Evolutionary conservation across 371 early-diverging fungal genomes (phyloP).

Genomic region (Rhizomucor pusillus): DNA sequence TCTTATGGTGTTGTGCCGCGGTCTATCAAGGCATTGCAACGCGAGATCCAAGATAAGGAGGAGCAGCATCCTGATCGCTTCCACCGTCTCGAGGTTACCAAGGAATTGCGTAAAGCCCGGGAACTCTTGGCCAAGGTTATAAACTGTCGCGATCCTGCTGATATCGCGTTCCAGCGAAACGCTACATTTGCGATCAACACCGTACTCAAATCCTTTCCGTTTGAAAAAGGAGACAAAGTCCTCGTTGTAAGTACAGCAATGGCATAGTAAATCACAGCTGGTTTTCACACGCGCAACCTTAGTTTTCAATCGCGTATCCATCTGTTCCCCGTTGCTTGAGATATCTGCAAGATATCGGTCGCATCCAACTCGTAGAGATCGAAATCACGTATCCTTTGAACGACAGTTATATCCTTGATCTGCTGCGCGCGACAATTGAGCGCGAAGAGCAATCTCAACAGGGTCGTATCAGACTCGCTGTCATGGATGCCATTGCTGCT

Average conservation of each 20-base stretch:
- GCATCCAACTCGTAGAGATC: constrained; percentile 26
- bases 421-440: constrained; percentile 20
- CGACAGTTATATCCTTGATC: constrained; percentile 28
- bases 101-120: constrained; percentile 7
- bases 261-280: background rate
- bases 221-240: constrained; percentile 39
- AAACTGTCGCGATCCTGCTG: constrained; percentile 28
- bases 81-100: constrained; percentile 7
- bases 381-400: constrained; percentile 29
- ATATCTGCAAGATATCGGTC: constrained; percentile 28
- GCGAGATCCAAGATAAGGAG: constrained; percentile 11
- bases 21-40: background rate
- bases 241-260: constrained; percentile 16
- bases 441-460: constrained; percentile 17
- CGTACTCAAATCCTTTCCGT: constrained; percentile 35
- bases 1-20: constrained; percentile 28
- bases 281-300: background rate
- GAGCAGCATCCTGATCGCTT: constrained; percentile 17
- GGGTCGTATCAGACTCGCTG: constrained; percentile 39
- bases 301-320: constrained; percentile 39
- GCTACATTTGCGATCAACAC: constrained; percentile 36
- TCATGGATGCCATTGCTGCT: constrained; percentile 62
- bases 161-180: constrained; percentile 43
- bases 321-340: constrained; percentile 31
- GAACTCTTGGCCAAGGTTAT: constrained; percentile 23